Conservation (phyloP, 495 filamentous ascomycete genomes). For the Lophiostoma macrostomum region DNA sequence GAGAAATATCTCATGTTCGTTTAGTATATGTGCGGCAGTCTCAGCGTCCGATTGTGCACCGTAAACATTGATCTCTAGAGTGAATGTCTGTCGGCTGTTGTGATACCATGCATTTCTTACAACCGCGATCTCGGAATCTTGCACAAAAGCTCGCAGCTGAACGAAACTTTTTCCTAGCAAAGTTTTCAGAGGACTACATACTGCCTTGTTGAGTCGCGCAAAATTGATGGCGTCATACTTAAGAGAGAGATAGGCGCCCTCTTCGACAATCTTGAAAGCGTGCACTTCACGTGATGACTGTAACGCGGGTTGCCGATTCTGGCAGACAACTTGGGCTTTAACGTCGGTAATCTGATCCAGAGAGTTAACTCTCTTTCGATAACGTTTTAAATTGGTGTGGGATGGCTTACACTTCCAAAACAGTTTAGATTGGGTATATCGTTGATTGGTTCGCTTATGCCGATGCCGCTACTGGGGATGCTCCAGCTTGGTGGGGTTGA, state of each 20-base stretch:
- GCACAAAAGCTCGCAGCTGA: neutral
- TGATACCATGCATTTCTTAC: neutral
- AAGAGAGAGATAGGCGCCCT: neutral
- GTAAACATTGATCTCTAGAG: conserved; percentile 3
- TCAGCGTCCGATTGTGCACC: neutral
- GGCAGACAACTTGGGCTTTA: neutral
- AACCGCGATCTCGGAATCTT: neutral
- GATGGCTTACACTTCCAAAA: conserved; percentile 2
- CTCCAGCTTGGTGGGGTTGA: no score
- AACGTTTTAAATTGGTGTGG: neutral
- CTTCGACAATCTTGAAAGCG: neutral
- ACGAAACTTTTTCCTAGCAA: neutral
- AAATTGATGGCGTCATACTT: neutral
- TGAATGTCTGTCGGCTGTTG: neutral
- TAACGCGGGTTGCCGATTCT: neutral
- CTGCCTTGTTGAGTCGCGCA: neutral
- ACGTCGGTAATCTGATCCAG: neutral
- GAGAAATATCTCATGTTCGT: neutral
- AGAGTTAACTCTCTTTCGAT: neutral
- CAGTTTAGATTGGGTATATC: neutral
- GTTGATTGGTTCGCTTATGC: no score
- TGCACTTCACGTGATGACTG: neutral
- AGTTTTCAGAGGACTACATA: neutral
- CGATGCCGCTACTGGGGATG: no score
- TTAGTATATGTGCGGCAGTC: neutral